phyloP scores from a whole-genome alignment of 345 rosid genomes.

The Arabidopsis arenosa region DNA sequence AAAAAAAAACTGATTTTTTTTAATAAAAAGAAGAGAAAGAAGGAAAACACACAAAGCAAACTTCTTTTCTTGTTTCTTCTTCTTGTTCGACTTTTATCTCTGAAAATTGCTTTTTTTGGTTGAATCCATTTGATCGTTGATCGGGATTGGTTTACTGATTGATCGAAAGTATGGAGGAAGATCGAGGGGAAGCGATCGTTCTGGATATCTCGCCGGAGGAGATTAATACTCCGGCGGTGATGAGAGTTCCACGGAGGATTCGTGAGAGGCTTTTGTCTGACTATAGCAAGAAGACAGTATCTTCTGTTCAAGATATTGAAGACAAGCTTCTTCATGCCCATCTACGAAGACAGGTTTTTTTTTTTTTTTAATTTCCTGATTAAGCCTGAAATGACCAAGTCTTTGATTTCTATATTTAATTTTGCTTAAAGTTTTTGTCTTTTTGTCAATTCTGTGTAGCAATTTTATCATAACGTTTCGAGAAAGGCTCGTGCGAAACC shows the following conservation, averaged over 20 bases:
- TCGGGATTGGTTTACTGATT: constrained; percentile 15
- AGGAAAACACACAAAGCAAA: constrained; percentile 42
- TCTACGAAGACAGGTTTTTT: constrained; percentile 88
- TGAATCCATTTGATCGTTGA: constrained; percentile 8
- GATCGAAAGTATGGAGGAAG: constrained; percentile 61
- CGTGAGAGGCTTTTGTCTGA: constrained; percentile 70
- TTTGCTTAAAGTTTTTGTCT: not conserved
- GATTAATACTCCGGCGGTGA: constrained; percentile 47
- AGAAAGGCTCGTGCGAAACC: constrained; percentile 90
- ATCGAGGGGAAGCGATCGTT: constrained; percentile 53
- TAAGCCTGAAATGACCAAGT: constrained; percentile 26
- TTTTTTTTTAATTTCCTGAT: not conserved
- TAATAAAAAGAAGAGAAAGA: constrained; percentile 13
- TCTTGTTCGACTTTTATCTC: constrained; percentile 30
- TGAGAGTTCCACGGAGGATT: constrained; percentile 74
- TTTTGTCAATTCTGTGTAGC: constrained; percentile 50
- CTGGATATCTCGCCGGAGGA: constrained; percentile 55
- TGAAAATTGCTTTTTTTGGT: not conserved
- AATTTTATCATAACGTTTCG: constrained; percentile 83
- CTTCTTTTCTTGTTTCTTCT: constrained; percentile 27
- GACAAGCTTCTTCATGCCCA: constrained; percentile 89
- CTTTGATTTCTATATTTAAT: constrained; percentile 21
- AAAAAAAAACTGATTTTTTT: not conserved
- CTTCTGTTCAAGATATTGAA: constrained; percentile 82
- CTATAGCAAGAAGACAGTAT: constrained; percentile 58